phyloP scores from a whole-genome alignment of 2,329 filamentous ascomycete species.

The Sclerotinia borealis region DNA sequence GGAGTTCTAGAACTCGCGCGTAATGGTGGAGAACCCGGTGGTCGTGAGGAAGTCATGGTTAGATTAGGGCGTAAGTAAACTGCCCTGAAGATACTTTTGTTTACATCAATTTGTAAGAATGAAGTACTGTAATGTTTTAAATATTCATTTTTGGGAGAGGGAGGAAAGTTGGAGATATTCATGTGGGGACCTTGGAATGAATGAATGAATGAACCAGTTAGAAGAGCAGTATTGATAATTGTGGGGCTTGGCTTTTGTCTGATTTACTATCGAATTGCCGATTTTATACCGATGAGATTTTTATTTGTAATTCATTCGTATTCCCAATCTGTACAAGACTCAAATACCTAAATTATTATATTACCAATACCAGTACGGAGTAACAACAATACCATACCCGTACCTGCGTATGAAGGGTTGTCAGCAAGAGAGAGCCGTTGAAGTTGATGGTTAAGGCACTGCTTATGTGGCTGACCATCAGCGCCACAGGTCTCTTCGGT shows the following conservation, averaged over 20 bases:
- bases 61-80: background rate
- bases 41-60: conserved; percentile 10
- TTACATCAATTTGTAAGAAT: background rate
- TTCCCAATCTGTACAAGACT: no score
- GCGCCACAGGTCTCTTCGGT: no score
- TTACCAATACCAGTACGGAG: no score
- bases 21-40: background rate
- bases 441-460: no score
- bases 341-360: no score
- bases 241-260: background rate
- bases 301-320: background rate
- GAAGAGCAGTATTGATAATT: background rate
- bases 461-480: no score
- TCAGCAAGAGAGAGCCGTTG: no score
- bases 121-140: background rate
- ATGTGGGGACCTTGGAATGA: background rate
- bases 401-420: no score
- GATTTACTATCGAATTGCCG: background rate
- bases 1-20: background rate
- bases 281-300: conserved; percentile 5
- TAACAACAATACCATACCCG: no score
- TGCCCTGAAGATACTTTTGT: background rate
- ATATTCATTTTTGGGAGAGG: background rate
- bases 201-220: background rate
- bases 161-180: background rate